These are phyloP conservation scores for Capniomyces stellatus DNA, from an alignment of 371 early-diverging fungal genomes.

Conservation along the genomic window DNA sequence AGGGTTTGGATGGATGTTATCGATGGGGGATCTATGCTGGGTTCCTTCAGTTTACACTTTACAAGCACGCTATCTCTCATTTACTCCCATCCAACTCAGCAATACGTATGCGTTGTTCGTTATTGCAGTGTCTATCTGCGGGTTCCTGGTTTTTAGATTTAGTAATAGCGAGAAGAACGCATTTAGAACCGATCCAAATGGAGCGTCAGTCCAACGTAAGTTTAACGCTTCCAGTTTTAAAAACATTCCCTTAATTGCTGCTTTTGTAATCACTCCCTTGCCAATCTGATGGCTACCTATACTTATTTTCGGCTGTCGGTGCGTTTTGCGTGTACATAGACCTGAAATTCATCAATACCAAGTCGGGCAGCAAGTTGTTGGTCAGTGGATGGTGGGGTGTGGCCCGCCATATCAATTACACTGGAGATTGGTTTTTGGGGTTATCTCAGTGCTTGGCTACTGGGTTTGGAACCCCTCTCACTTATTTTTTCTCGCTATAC, in stretches of 20 bases:
- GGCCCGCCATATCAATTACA: constrained; percentile 83
- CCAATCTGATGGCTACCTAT: too few relatives aligned
- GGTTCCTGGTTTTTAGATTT: constrained; percentile 69
- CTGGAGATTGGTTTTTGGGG: constrained; percentile 77
- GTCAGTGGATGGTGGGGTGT: constrained; percentile 87
- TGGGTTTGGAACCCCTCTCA: constrained; percentile 54
- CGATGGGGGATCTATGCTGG: constrained; percentile 76
- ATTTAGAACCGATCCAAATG: constrained; percentile 57
- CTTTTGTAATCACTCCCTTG: too few relatives aligned
- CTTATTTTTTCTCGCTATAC: constrained; percentile 84
- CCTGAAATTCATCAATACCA: constrained; percentile 38
- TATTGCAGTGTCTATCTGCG: constrained; percentile 34
- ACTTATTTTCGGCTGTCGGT: too few relatives aligned
- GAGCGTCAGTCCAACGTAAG: constrained; percentile 31
- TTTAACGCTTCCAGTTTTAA: too few relatives aligned
- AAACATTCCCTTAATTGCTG: too few relatives aligned
- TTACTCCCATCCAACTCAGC: constrained; percentile 38
- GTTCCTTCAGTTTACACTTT: constrained; percentile 75
- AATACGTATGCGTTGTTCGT: constrained; percentile 23
- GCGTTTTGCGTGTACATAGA: constrained; percentile 26
- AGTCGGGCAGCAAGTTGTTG: constrained; percentile 57
- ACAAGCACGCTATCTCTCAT: constrained; percentile 71
- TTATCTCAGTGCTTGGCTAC: constrained; percentile 67
- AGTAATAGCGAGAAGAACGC: constrained; percentile 75
- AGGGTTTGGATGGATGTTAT: constrained; percentile 88